Conservation (phyloP, 345 rosid species). For the Physaria fendleri region DNA sequence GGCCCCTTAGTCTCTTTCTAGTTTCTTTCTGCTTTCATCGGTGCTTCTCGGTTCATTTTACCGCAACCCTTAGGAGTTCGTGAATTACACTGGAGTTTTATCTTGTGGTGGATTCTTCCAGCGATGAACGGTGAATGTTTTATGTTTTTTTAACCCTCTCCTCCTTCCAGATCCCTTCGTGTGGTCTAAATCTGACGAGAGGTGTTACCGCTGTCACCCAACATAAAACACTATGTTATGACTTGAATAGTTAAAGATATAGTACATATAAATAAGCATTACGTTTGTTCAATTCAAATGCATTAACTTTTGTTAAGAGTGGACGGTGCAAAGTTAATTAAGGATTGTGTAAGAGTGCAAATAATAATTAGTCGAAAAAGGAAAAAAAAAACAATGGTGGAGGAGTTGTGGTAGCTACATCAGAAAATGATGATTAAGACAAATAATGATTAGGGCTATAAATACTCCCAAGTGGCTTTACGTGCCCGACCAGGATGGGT, state of each 20-base stretch:
- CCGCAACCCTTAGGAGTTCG: too few relatives aligned
- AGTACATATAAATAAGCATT: background rate
- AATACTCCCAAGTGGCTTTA: slow-evolving; percentile 24
- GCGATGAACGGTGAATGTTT: too few relatives aligned
- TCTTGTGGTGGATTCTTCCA: too few relatives aligned
- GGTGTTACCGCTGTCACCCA: too few relatives aligned
- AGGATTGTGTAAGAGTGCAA: slow-evolving; percentile 19
- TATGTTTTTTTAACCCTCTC: too few relatives aligned
- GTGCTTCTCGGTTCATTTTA: too few relatives aligned
- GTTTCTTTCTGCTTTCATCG: too few relatives aligned
- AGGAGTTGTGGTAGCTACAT: slow-evolving; percentile 18
- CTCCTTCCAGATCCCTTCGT: too few relatives aligned
- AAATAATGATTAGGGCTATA: slow-evolving; percentile 23
- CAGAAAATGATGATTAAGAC: slow-evolving; percentile 22
- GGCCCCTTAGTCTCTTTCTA: too few relatives aligned
- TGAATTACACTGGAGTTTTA: too few relatives aligned
- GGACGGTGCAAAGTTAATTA: slow-evolving; percentile 28
- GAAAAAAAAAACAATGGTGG: slow-evolving; percentile 22
- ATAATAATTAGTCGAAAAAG: slow-evolving; percentile 2
- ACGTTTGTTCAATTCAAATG: background rate
- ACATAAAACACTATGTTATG: background rate
- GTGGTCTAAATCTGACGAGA: too few relatives aligned
- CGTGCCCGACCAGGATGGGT: slow-evolving; percentile 28
- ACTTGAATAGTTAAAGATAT: background rate
- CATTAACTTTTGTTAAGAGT: background rate